Evolutionary conservation across 805 yeast genomes (phyloP).

Genomic region (Myxozyma neotropica): DNA sequence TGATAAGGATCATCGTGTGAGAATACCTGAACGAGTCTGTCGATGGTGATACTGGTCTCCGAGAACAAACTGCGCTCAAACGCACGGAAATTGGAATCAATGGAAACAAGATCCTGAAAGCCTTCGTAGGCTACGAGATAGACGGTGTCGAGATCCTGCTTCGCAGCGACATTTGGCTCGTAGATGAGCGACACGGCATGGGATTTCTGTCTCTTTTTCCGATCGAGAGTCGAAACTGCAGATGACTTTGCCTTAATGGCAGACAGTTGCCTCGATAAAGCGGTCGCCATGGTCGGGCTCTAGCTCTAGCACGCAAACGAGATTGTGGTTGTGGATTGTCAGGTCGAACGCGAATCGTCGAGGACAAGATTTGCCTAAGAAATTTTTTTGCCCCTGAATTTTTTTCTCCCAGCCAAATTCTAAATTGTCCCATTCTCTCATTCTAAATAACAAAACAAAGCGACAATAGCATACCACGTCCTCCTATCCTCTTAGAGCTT

Average conservation of each 20-base stretch:
- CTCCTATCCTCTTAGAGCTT: no score
- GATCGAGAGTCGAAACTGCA: constrained; percentile 37
- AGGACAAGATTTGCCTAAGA: neutral
- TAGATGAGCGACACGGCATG: constrained; percentile 88
- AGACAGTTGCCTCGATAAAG: constrained; percentile 81
- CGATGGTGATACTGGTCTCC: constrained; percentile 75
- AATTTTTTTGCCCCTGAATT: constrained; percentile 21
- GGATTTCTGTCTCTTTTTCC: constrained; percentile 80
- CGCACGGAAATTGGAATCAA: constrained; percentile 74
- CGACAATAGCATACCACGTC: no score
- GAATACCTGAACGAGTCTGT: constrained; percentile 73
- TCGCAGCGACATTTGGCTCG: constrained; percentile 85
- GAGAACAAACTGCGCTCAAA: constrained; percentile 78
- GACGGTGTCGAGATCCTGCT: constrained; percentile 87
- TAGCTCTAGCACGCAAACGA: no score
- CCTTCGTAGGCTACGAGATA: constrained; percentile 74
- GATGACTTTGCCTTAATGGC: constrained; percentile 48
- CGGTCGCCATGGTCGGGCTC: constrained; percentile 49
- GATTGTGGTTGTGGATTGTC: neutral
- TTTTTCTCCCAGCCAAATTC: neutral
- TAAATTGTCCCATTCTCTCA: no score
- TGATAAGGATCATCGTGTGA: no score
- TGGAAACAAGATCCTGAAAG: constrained; percentile 63
- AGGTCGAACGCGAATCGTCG: no score
- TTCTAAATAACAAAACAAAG: no score